Evolutionary conservation across 805 yeast genomes (phyloP), one percentile per base, ranked within the genome.

Genomic region (Crinitomyces ghanaensis): DNA sequence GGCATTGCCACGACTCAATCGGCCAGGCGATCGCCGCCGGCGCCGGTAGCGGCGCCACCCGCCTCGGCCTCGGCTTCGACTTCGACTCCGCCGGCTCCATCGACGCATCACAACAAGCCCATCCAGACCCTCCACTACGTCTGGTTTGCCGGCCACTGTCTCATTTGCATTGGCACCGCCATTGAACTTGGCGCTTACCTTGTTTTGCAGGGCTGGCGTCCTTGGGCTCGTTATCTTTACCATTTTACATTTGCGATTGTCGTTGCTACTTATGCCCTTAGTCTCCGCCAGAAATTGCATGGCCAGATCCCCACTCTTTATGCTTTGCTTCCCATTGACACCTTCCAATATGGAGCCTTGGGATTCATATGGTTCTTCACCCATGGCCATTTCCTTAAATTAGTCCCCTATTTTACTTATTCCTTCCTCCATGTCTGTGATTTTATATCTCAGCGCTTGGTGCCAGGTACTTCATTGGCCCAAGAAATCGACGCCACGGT

Each of bases 341-440:
- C 81, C 51, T 79, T 79, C 62, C 95, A 83, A 55, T 72, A 70
- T 48, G 57, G 74, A 35, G 40, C 70, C 3, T 54, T 75, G 37
- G 77, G 74, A 25, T 42, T 65, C 36, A 60, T 61, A 17, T 71
- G 74, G 73, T 56, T 66, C 41, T 49, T 74, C 29, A 70, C 85
- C 43, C 76, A 77, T 17, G 67, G 65, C 36, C 70, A 74, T 39
- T 57, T 72, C 19, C 49, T 82, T 38, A 69, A 91, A 5, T 59
- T 78, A 37, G 49, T 76, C 11, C 91, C 95, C 31, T 86, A 76
- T 51, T 59, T 71, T 12, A 57, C 78, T 26, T 82, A 77, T 51
- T 74, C 95, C 2, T 47, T 72, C 9, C 80, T 86, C 67, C 96
- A 86, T 53, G 74, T 73, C 2, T 61, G 81, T 45, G 74, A 76